Conservation (phyloP, 305 asterid species). For the Rubia occidens region DNA sequence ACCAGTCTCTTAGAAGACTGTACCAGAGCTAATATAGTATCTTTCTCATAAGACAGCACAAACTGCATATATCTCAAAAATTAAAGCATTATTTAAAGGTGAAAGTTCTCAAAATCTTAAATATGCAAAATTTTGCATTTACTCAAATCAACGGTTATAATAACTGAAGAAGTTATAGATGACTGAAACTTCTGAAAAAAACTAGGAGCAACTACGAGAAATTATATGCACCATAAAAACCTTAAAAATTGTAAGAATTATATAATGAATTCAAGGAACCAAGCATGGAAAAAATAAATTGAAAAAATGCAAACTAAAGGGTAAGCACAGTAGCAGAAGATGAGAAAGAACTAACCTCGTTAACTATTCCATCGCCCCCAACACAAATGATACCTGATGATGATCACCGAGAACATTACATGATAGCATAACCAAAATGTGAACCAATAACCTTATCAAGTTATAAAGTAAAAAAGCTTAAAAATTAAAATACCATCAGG, state of each 20-base stretch:
- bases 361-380: conserved; percentile 82
- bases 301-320: neutral
- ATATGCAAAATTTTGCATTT: neutral
- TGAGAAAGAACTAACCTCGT: conserved; percentile 45
- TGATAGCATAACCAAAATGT: neutral
- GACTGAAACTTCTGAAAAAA: neutral
- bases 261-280: neutral
- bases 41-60: neutral
- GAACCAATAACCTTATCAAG: neutral
- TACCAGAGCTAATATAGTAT: neutral
- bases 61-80: neutral
- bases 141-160: neutral
- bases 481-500: conserved; percentile 54
- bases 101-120: neutral
- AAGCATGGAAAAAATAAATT: neutral
- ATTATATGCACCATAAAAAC: neutral
- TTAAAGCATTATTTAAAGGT: neutral
- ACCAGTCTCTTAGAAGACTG: neutral
- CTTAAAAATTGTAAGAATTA: neutral
- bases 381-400: conserved; percentile 73
- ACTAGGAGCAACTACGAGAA: neutral
- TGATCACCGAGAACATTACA: conserved; percentile 1
- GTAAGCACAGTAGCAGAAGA: neutral
- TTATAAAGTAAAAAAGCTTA: neutral
- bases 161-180: neutral